Evolutionary conservation across 352 stramenopile species (phyloP), one percentile per base, ranked within the genome.

Genomic region (Phytophthora rubi): DNA sequence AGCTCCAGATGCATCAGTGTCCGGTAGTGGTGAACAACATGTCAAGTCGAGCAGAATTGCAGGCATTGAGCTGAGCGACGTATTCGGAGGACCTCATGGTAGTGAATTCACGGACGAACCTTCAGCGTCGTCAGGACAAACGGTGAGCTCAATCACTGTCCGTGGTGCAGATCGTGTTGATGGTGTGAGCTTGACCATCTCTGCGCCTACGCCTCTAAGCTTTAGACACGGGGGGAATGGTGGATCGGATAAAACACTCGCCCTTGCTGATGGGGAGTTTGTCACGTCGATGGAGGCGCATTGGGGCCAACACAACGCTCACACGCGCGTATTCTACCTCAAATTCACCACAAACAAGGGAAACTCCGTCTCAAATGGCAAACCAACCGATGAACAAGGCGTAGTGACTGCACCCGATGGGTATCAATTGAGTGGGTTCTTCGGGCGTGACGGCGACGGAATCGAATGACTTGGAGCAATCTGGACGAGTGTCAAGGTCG

Each of bases 21-120:
- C 65, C 6, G 65, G 65, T n/a, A 66, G 47, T n/a, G 60, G 51
- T 15, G 51, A 62, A 10, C 56, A 65, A 15, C 63, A 62, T 10
- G 63, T 65, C 13, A 63, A 58, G 28, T 21, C 32, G 8, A 65
- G 49, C n/a, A 59, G 42, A 6, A 59, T 70, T 49, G 45, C 54
- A 54, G 63, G 63, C 2, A 58, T 71, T 66, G 53, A 70, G 7
- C 66, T 82, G 12, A 86, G 76, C 30, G 69, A 70, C 4, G 68
- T 74, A 6, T 74, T 77, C 6, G 79, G 76, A 55, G 79, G 79
- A 0, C 76, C 79, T 0, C 79, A 86, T 18, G 76, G 76, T n/a
- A 71, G 49, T 30, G 61, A 73, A 55, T 86, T 76, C 53, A 82
- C 79, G 26, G 73, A 77, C 28, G 52, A 83, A 7, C 37, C 63